Evolutionary conservation across 257 asterid species (phyloP).

Genomic region (Lithospermum erythrorhizon): DNA sequence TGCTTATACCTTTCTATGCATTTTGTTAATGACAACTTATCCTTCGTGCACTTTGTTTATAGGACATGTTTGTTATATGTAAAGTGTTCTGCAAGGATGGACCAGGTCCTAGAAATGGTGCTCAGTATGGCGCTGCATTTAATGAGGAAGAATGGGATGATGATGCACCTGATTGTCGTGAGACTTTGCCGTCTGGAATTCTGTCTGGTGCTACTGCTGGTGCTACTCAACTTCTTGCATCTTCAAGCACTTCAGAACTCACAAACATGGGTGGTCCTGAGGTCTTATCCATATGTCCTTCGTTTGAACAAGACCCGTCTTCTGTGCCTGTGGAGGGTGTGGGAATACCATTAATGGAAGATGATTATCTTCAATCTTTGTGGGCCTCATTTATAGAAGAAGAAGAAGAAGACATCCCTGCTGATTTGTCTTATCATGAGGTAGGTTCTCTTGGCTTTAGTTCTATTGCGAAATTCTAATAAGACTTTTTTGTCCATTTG

Average conservation of each 20-base stretch:
- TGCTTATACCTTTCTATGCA: not conserved
- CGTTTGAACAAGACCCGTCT: slow-evolving; percentile 24
- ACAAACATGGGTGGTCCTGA: slow-evolving; percentile 15
- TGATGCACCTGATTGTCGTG: slow-evolving; percentile 5
- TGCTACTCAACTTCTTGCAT: slow-evolving; percentile 16
- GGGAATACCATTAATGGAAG: slow-evolving; percentile 3
- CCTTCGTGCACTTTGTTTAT: slow-evolving; percentile 7
- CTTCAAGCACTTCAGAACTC: slow-evolving; percentile 11
- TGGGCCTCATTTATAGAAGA: slow-evolving; percentile 31
- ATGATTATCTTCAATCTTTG: slow-evolving; percentile 31
- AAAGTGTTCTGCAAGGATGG: slow-evolving; percentile 76
- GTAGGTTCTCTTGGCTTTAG: slow-evolving; percentile 13
- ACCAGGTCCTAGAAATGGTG: slow-evolving; percentile 74
- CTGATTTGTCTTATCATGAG: slow-evolving; percentile 24
- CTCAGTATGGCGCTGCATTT: slow-evolving; percentile 91
- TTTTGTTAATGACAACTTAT: no score
- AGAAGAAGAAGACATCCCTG: slow-evolving; percentile 17
- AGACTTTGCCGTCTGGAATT: slow-evolving; percentile 18
- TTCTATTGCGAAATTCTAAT: not conserved
- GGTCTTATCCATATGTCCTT: slow-evolving; percentile 12
- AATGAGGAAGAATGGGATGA: slow-evolving; percentile 74
- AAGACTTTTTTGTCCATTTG: not conserved
- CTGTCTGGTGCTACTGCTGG: slow-evolving; percentile 2
- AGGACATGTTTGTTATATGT: slow-evolving; percentile 69
- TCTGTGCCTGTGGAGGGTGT: slow-evolving; percentile 19